These are phyloP conservation scores for Hexamita inflata DNA, from an alignment of 208 protist species.

Conservation along the genomic window DNA sequence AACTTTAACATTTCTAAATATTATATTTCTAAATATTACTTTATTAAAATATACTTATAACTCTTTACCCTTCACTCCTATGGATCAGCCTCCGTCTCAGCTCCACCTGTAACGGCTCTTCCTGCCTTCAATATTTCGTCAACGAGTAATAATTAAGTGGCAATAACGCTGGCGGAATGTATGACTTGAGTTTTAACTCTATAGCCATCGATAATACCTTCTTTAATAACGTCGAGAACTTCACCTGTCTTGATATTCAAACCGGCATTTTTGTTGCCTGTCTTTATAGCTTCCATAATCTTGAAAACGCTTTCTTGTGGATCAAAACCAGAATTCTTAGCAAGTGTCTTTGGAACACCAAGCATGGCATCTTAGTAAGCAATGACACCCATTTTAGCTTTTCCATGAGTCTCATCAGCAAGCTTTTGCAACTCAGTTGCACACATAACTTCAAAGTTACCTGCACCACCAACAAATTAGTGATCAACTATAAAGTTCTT, in stretches of 20 bases:
- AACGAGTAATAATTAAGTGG: slow-evolving; percentile 87
- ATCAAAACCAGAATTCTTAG: slow-evolving; percentile 90
- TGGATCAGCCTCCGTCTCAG: background rate
- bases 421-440: slow-evolving; percentile 69
- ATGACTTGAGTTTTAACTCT: slow-evolving; percentile 91
- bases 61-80: slow-evolving; percentile 20
- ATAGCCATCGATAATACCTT: slow-evolving; percentile 92
- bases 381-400: slow-evolving; percentile 82
- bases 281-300: slow-evolving; percentile 52
- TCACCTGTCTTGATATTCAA: slow-evolving; percentile 88
- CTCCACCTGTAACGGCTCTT: background rate
- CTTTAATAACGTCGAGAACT: slow-evolving; percentile 67
- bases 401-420: slow-evolving; percentile 53
- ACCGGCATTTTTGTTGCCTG: slow-evolving; percentile 50
- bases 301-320: slow-evolving; percentile 79
- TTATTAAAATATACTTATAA: too few species aligned
- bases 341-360: slow-evolving; percentile 90
- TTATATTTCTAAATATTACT: too few species aligned
- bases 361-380: slow-evolving; percentile 93
- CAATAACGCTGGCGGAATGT: slow-evolving; percentile 75
- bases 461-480: slow-evolving; percentile 78
- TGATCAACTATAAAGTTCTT: slow-evolving; percentile 88
- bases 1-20: too few species aligned
- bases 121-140: slow-evolving; percentile 88
- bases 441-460: slow-evolving; percentile 81